phyloP scores from a whole-genome alignment of 805 yeast species.

The Yueomyces sinensis region DNA sequence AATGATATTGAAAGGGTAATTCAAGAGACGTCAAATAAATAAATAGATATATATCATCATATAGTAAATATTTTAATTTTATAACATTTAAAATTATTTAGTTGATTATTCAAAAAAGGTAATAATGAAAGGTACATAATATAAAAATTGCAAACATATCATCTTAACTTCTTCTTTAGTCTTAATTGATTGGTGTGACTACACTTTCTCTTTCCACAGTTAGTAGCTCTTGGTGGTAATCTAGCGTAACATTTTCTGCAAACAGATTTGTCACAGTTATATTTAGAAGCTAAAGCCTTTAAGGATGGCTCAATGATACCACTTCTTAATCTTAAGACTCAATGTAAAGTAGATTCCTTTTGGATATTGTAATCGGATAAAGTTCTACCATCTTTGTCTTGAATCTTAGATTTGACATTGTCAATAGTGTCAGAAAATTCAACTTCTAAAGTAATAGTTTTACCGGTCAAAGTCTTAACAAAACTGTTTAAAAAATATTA shows the following conservation, averaged over 20 bases:
- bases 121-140: background rate
- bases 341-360: constrained; percentile 96
- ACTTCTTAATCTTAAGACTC: constrained; percentile 95
- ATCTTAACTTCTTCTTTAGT: constrained; percentile 99
- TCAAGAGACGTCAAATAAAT: background rate
- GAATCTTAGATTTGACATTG: no score
- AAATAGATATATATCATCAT: no score
- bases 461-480: constrained; percentile 26
- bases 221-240: constrained; percentile 99
- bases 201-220: constrained; percentile 99
- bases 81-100: background rate
- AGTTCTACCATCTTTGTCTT: constrained; percentile 99
- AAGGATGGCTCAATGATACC: constrained; percentile 99
- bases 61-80: background rate
- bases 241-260: constrained; percentile 99
- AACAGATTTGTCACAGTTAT: constrained; percentile 98
- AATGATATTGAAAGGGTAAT: background rate
- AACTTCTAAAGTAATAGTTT: constrained; percentile 77
- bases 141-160: constrained; percentile 28
- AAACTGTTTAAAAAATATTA: no score
- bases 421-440: no score
- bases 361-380: constrained; percentile 99
- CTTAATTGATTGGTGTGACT: constrained; percentile 99
- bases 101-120: no score
- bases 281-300: constrained; percentile 97